Conservation (phyloP, 1,284 basidiomycete species). For the Porogramme epimiltina region DNA sequence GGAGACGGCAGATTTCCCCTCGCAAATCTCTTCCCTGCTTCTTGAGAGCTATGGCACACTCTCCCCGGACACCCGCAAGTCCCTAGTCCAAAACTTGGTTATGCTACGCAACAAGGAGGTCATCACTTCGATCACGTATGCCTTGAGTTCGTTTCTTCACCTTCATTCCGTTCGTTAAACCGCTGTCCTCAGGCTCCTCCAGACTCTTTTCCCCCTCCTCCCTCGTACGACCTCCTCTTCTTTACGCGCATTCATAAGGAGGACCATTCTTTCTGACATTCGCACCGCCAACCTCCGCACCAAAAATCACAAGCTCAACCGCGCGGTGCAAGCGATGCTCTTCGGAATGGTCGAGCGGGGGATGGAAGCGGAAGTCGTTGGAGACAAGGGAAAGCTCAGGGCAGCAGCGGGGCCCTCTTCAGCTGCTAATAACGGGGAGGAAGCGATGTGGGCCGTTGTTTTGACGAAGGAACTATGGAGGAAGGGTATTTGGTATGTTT, state of each 20-base stretch:
- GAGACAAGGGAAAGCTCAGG: constrained; percentile 79
- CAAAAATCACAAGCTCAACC: constrained; percentile 96
- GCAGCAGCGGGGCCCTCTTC: constrained; percentile 41
- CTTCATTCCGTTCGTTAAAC: background rate
- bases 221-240: constrained; percentile 87
- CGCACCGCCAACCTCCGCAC: constrained; percentile 87
- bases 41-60: constrained; percentile 76
- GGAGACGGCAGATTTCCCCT: constrained; percentile 82
- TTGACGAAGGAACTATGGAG: constrained; percentile 94
- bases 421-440: constrained; percentile 58
- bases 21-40: constrained; percentile 76
- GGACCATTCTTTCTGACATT: constrained; percentile 95
- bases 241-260: constrained; percentile 86
- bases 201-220: constrained; percentile 91
- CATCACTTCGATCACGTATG: constrained; percentile 89
- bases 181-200: constrained; percentile 67
- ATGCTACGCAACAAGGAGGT: constrained; percentile 93
- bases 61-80: constrained; percentile 78
- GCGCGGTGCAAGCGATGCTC: constrained; percentile 94
- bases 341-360: constrained; percentile 96
- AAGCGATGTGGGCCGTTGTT: constrained; percentile 98
- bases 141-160: constrained; percentile 20
- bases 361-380: constrained; percentile 77
- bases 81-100: constrained; percentile 87
- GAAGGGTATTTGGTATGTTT: constrained; percentile 85